Evolutionary conservation across 2,329 filamentous ascomycete species (phyloP).

Genomic region (Trichoderma brevicompactum): DNA sequence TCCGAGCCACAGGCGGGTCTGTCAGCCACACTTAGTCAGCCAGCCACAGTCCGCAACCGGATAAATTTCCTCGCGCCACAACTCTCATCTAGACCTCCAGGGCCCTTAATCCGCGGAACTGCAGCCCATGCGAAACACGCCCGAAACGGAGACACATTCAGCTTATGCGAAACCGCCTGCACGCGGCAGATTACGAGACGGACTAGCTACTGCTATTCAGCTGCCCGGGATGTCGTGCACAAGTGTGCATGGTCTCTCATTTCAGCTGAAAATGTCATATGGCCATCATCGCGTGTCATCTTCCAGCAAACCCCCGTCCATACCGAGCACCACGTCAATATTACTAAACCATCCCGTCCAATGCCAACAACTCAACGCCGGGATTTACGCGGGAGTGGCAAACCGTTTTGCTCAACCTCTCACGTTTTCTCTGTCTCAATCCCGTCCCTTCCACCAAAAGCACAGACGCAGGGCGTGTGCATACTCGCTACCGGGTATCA

Average conservation of each 20-base stretch:
- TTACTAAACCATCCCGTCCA: background rate
- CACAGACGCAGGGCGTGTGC: slow-evolving; percentile 24
- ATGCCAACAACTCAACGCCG: background rate
- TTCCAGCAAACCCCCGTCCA: background rate
- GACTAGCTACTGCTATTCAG: background rate
- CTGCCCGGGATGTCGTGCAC: background rate
- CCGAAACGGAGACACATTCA: slow-evolving; percentile 2
- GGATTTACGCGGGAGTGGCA: slow-evolving; percentile 15
- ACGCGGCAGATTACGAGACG: background rate
- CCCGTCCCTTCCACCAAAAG: background rate
- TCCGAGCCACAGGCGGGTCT: slow-evolving; percentile 2
- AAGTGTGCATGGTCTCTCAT: background rate
- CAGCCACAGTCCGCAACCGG: background rate
- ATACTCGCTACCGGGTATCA: slow-evolving; percentile 15
- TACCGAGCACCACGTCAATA: background rate
- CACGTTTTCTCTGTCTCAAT: background rate
- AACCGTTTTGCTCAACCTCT: slow-evolving; percentile 1
- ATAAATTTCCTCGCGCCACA: background rate
- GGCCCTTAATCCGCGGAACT: too few relatives aligned
- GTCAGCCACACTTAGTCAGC: slow-evolving; percentile 4
- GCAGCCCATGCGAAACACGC: background rate
- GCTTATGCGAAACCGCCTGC: background rate
- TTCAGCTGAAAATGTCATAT: background rate
- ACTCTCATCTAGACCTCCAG: too few relatives aligned
- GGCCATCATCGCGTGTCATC: background rate